These are phyloP conservation scores for Ascochyta koolunga DNA, from an alignment of 2,329 filamentous ascomycete genomes.

Conservation along the genomic window DNA sequence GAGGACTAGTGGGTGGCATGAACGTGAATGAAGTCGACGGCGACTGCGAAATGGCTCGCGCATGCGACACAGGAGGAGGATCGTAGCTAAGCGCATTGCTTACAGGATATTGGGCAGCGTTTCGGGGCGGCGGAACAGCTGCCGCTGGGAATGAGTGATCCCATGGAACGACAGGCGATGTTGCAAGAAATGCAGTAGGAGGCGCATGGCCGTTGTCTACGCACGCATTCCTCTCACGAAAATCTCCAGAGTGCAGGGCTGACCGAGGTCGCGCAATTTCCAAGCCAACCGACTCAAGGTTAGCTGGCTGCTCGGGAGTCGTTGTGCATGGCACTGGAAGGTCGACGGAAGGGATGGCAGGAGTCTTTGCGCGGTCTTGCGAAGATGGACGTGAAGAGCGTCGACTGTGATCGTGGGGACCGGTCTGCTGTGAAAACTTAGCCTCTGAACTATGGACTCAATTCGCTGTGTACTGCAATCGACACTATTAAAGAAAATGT, in stretches of 20 bases:
- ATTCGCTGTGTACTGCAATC: too few species aligned
- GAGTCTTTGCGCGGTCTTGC: conserved; percentile 38
- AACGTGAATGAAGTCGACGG: conserved; percentile 82
- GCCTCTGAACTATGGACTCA: conserved; percentile 3
- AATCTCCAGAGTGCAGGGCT: conserved; percentile 68
- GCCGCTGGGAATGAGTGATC: conserved; percentile 54
- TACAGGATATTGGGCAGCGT: conserved; percentile 26
- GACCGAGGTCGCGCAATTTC: conserved; percentile 84
- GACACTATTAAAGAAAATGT: neutral
- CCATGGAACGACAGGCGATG: conserved; percentile 65
- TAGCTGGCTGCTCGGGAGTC: conserved; percentile 34
- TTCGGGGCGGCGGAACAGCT: conserved; percentile 32
- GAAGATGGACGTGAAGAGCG: conserved; percentile 31
- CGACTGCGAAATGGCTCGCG: conserved; percentile 59
- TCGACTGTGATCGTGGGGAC: conserved; percentile 17
- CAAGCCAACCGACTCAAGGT: conserved; percentile 43
- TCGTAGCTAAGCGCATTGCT: conserved; percentile 22
- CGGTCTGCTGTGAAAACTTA: conserved; percentile 29
- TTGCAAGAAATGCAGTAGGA: conserved; percentile 39
- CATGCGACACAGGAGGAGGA: conserved; percentile 45
- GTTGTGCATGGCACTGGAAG: conserved; percentile 41
- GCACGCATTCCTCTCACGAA: conserved; percentile 56
- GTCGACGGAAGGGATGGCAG: conserved; percentile 45
- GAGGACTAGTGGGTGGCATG: conserved; percentile 86
- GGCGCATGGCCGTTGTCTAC: conserved; percentile 21